These are phyloP conservation scores for Cylindrodendrum hubeiense DNA, from an alignment of 2,329 filamentous ascomycete genomes.

Conservation along the genomic window DNA sequence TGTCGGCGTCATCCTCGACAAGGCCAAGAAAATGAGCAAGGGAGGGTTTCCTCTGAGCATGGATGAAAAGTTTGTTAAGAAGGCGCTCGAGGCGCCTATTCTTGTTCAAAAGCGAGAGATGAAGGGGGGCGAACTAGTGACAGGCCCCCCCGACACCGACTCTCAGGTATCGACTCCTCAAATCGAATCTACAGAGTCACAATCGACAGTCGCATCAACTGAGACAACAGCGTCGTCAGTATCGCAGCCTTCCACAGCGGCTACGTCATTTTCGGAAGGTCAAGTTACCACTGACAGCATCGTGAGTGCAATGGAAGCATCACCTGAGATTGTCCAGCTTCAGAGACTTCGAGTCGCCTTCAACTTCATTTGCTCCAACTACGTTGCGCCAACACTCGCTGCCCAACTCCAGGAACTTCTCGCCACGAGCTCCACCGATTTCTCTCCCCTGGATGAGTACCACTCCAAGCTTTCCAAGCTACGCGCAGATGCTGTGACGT, in stretches of 20 bases:
- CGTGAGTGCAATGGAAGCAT: slow-evolving; percentile 58
- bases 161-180: slow-evolving; percentile 37
- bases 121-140: slow-evolving; percentile 28
- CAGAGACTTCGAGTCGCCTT: slow-evolving; percentile 75
- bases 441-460: slow-evolving; percentile 78
- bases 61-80: slow-evolving; percentile 86
- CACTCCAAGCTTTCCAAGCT: slow-evolving; percentile 74
- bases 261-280: slow-evolving; percentile 57
- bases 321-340: slow-evolving; percentile 65
- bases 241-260: slow-evolving; percentile 59
- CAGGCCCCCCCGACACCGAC: slow-evolving; percentile 26
- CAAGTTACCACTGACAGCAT: slow-evolving; percentile 49
- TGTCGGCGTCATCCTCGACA: slow-evolving; percentile 72
- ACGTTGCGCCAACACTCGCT: slow-evolving; percentile 63
- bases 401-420: slow-evolving; percentile 57
- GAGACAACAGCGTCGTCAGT: slow-evolving; percentile 50
- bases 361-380: slow-evolving; percentile 73
- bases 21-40: slow-evolving; percentile 77
- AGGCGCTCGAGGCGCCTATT: slow-evolving; percentile 81
- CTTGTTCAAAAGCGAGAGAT: slow-evolving; percentile 74
- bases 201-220: slow-evolving; percentile 54
- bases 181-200: slow-evolving; percentile 53
- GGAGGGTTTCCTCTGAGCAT: slow-evolving; percentile 80
- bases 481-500: slow-evolving; percentile 77
- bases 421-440: slow-evolving; percentile 63